phyloP scores from a whole-genome alignment of 78 protist genomes.

The Dictyostelium firmibasis region DNA sequence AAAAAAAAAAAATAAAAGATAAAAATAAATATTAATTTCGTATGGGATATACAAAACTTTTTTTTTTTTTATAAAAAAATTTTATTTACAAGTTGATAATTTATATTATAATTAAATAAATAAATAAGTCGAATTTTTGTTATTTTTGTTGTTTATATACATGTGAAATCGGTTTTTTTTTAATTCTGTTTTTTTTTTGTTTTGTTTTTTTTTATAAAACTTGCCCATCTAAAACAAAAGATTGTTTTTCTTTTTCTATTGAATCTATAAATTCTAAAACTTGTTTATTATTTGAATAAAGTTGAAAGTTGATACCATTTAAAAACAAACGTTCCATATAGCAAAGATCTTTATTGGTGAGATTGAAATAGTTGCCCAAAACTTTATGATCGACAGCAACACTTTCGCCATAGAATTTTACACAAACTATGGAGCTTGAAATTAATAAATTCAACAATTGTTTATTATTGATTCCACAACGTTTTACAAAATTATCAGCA shows the following conservation, averaged over 20 bases:
- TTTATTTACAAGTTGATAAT: background rate
- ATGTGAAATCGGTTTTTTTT: background rate
- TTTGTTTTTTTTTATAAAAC: background rate
- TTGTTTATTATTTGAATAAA: background rate
- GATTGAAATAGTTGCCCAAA: constrained; percentile 4
- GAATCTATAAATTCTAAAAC: constrained; percentile 24
- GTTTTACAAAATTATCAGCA: constrained; percentile 47
- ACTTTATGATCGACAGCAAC: constrained; percentile 30
- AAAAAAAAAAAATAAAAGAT: too few relatives aligned
- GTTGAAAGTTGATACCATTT: constrained; percentile 50
- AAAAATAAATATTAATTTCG: too few relatives aligned
- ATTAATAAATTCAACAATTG: constrained; percentile 41
- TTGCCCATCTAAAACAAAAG: background rate
- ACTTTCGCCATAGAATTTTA: constrained; percentile 50
- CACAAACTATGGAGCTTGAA: constrained; percentile 33
- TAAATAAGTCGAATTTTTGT: too few relatives aligned
- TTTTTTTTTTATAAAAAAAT: too few relatives aligned
- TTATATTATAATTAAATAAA: constrained; percentile 3
- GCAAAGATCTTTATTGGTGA: constrained; percentile 15
- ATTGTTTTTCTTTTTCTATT: constrained; percentile 47
- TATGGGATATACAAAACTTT: too few relatives aligned
- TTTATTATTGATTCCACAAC: constrained; percentile 66
- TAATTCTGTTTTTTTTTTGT: background rate
- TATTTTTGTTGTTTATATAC: background rate
- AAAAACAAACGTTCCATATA: constrained; percentile 41